Evolutionary conservation across 345 rosid species (phyloP), one percentile per base, ranked within the genome.

Genomic region (Murraya paniculata): DNA sequence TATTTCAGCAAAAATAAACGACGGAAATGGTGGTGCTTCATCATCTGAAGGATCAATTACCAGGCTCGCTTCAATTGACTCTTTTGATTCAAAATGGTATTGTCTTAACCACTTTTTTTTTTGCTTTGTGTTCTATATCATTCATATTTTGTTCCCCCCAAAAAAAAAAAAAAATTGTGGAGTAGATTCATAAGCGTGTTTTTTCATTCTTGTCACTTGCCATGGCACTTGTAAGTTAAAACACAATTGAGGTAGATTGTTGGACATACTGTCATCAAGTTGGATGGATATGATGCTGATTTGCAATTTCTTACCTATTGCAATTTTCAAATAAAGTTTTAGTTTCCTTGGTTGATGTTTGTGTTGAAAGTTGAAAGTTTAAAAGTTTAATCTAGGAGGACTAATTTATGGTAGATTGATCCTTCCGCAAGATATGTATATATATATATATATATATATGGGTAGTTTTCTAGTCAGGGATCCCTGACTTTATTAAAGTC

Each of bases 71-170:
- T 93, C 99, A 56, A 94, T 97, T 56, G 99, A 97, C 83, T 97
- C 99, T 80, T 97, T 91, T 68, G 98, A 97, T 86, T 97, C 99
- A 16, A 97, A 93, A 88, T 94, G 99, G 99, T 97, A 90, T 35
- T 84, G 68, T 73, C 66, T 73, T 58, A 50, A 72, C 72, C 75
- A 80, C 45, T 79, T 82, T 64, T 79, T 82, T 64, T 80, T 82
- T 64, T 74, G 13, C 36, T 70, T 35, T 82, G 48, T 38, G 28
- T 62, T 8, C 62, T 30, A 19, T 56, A 4, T 4, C 3, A 0
- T 65, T 25, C 57, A 22, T 65, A 64, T 79, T 53, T 53, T 68
- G 38, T 66, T 64, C n/a, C n/a, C n/a, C n/a, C n/a, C n/a, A n/a
- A n/a, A 0, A 39, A 39, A 39, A 39, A 25, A 45, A 4, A 57